These are phyloP conservation scores for Pyrus betulifolia DNA, from an alignment of 306 rosid genomes.

Conservation along the genomic window DNA sequence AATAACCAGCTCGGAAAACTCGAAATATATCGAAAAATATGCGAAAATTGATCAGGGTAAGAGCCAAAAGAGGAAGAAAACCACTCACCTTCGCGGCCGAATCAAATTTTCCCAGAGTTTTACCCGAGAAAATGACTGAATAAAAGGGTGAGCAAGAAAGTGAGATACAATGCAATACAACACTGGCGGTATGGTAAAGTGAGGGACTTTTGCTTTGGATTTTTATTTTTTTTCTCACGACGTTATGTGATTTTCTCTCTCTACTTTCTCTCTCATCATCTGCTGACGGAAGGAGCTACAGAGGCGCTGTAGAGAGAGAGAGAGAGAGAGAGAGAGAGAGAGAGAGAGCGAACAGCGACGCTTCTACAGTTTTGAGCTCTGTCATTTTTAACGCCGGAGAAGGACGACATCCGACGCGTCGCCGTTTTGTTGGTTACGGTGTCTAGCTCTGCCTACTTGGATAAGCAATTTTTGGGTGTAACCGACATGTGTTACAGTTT, in stretches of 20 bases:
- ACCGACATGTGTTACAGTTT: too few species aligned
- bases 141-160: not conserved
- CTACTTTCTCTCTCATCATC: not conserved
- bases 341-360: not conserved
- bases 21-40: not conserved
- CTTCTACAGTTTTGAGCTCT: not conserved
- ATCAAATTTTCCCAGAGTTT: constrained; percentile 10
- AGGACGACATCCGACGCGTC: too few species aligned
- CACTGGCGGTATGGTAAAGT: not conserved
- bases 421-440: too few species aligned
- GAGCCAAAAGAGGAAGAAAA: not conserved
- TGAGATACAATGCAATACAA: not conserved
- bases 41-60: constrained; percentile 27
- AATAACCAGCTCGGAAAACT: not conserved
- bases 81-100: constrained; percentile 20
- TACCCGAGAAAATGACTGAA: constrained; percentile 29
- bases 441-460: too few species aligned
- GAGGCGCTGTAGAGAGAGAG: not conserved
- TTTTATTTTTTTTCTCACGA: constrained; percentile 6
- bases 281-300: not conserved
- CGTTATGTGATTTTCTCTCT: not conserved
- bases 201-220: not conserved
- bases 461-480: too few species aligned
- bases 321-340: not conserved
- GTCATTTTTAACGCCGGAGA: not conserved